Conservation (phyloP, 2,329 filamentous ascomycete species). For the Trichoderma asperellum region DNA sequence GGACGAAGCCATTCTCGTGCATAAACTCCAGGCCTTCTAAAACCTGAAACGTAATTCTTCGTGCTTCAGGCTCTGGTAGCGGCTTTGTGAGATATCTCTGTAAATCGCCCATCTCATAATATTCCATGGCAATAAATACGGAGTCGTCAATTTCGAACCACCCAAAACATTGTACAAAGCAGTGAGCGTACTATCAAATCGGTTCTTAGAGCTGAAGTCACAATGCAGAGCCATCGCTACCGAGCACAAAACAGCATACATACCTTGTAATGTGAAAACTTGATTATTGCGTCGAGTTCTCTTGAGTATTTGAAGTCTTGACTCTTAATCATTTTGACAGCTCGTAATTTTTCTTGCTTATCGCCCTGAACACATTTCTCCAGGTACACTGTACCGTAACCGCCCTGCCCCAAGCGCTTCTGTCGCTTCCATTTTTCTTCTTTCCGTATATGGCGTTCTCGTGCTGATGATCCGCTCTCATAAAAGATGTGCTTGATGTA, state of each 20-base stretch:
- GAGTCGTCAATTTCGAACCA: neutral
- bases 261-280: neutral
- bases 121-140: neutral
- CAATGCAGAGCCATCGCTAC: neutral
- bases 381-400: neutral
- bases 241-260: neutral
- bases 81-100: neutral
- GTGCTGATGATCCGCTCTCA: neutral
- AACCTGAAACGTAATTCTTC: slow-evolving; percentile 15
- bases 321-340: neutral
- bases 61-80: neutral
- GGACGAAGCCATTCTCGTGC: slow-evolving; percentile 32
- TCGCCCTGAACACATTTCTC: neutral
- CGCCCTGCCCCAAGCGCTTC: neutral
- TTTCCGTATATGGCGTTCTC: neutral
- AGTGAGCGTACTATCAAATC: neutral
- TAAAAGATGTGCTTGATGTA: slow-evolving; percentile 22
- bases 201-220: neutral
- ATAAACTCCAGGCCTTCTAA: slow-evolving; percentile 31
- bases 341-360: neutral
- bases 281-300: neutral
- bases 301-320: neutral
- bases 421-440: neutral
- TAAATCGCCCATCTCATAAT: neutral
- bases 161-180: neutral